phyloP scores from a whole-genome alignment of 306 rosid genomes.

The Purshia tridentata region DNA sequence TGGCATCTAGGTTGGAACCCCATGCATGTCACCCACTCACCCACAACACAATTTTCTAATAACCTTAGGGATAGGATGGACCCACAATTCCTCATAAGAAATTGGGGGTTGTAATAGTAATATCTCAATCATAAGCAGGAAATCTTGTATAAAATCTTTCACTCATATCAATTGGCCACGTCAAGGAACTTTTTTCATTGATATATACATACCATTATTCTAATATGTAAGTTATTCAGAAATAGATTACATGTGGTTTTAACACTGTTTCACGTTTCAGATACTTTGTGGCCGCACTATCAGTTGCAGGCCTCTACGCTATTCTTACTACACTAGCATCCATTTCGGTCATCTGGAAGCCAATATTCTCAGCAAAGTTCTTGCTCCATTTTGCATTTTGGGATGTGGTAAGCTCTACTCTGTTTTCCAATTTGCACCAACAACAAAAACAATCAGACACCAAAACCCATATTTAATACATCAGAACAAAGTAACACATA shows the following conservation, averaged over 20 bases:
- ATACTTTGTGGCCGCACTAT: conserved; percentile 78
- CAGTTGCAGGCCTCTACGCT: conserved; percentile 65
- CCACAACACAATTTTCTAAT: background rate
- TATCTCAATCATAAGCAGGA: background rate
- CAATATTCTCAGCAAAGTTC: conserved; percentile 41
- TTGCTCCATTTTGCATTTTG: conserved; percentile 51
- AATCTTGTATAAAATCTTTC: background rate
- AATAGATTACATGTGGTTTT: background rate
- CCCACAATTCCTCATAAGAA: background rate
- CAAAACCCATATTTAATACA: background rate
- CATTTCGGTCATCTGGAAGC: conserved; percentile 46
- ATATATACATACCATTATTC: too few species aligned
- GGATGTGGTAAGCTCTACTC: conserved; percentile 56
- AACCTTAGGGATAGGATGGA: background rate
- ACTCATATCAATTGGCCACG: too few species aligned
- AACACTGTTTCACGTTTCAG: conserved; percentile 38
- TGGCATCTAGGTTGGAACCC: background rate
- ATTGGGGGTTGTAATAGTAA: background rate
- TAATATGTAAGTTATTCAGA: background rate
- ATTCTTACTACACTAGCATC: conserved; percentile 60
- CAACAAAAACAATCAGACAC: background rate
- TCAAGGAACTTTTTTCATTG: background rate
- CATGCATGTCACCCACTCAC: background rate
- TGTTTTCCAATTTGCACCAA: background rate
- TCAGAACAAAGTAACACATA: too few species aligned